phyloP scores from a whole-genome alignment of 2,329 filamentous ascomycete genomes.

The Alternaria tenuissima region DNA sequence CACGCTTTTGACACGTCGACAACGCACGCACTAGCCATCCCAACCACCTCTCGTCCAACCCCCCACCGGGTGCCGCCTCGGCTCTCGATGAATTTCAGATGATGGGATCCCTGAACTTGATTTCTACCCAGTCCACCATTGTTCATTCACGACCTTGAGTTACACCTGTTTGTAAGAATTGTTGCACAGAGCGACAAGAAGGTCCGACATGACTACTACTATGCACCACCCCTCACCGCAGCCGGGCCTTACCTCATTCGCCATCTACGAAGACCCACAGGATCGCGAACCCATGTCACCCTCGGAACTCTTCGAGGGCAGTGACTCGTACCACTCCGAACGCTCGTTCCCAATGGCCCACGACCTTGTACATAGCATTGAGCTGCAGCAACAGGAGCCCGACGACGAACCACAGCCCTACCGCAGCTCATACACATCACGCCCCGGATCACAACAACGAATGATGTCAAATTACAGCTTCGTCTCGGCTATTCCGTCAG shows the following conservation, averaged over 20 bases:
- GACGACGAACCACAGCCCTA: conserved; percentile 40
- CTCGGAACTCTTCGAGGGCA: conserved; percentile 42
- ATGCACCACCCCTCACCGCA: conserved; percentile 42
- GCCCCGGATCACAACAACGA: conserved; percentile 33
- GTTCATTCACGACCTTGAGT: conserved; percentile 22
- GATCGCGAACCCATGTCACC: conserved; percentile 42
- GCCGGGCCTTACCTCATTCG: conserved; percentile 41
- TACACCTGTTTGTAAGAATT: conserved; percentile 14
- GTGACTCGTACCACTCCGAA: conserved; percentile 46
- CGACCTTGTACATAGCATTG: conserved; percentile 43
- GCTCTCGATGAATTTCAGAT: conserved; percentile 11
- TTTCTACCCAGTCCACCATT: conserved; percentile 5
- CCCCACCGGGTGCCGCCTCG: conserved; percentile 3
- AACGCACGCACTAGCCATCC: conserved; percentile 28
- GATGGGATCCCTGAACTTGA: conserved; percentile 18
- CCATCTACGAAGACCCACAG: conserved; percentile 46
- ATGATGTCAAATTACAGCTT: conserved; percentile 45
- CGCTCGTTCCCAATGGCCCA: conserved; percentile 37
- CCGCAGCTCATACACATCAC: conserved; percentile 44
- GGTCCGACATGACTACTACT: conserved; percentile 37
- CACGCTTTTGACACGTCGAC: conserved; percentile 25
- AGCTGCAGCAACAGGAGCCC: conserved; percentile 31
- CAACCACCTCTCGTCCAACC: conserved; percentile 1
- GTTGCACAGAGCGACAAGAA: conserved; percentile 29
- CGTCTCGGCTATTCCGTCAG: conserved; percentile 51